Conservation (phyloP, 202 grass and related monocot species). For the Zoysia matrella region DNA sequence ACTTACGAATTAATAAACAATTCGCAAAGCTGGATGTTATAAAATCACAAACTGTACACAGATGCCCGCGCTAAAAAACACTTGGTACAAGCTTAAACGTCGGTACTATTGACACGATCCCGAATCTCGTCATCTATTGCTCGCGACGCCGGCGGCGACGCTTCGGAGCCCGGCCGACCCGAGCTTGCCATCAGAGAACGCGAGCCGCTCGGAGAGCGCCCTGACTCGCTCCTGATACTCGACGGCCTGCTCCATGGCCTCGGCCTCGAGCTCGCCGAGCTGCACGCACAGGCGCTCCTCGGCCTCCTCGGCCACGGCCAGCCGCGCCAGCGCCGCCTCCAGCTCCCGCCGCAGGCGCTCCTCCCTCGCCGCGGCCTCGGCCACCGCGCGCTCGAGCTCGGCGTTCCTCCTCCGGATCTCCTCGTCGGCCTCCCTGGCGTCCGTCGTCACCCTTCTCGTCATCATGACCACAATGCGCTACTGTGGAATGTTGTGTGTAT, state of each 20-base stretch:
- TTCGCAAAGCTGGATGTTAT: no score
- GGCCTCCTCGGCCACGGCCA: conserved; percentile 70
- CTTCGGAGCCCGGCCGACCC: conserved; percentile 33
- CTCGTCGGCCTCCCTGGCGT: conserved; percentile 49
- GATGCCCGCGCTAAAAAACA: no score
- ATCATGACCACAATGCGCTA: background rate
- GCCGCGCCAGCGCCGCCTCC: conserved; percentile 54
- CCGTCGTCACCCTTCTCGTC: conserved; percentile 16
- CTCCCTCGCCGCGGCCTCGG: conserved; percentile 59
- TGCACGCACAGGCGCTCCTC: conserved; percentile 82
- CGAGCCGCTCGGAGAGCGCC: conserved; percentile 70
- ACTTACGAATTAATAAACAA: no score
- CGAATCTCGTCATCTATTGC: background rate
- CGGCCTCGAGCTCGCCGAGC: conserved; percentile 83
- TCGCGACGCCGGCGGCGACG: conserved; percentile 13
- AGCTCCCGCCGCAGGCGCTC: conserved; percentile 61
- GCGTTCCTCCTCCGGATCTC: conserved; percentile 56
- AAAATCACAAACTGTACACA: no score
- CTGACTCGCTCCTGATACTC: conserved; percentile 59
- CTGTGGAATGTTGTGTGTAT: no score
- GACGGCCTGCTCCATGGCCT: conserved; percentile 55
- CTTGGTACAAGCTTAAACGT: background rate
- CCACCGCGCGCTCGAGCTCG: conserved; percentile 61
- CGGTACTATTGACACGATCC: no score
- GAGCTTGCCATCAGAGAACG: conserved; percentile 48